These are phyloP conservation scores for Fomitopsis pinicola DNA, from an alignment of 1,284 basidiomycete species.

Conservation along the genomic window DNA sequence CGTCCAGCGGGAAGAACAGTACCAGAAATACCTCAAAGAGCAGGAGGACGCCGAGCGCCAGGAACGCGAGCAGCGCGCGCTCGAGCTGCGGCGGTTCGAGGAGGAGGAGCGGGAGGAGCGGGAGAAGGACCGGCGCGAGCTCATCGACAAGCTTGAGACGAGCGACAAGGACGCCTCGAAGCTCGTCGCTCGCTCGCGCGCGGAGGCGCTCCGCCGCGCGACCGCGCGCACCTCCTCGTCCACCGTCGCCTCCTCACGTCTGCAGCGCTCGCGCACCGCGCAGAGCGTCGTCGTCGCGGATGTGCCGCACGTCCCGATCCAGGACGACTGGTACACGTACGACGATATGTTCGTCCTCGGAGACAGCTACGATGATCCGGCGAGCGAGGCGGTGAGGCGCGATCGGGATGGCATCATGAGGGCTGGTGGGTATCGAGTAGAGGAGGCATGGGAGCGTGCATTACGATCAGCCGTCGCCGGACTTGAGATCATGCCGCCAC, in stretches of 20 bases:
- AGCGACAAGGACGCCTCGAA: constrained; percentile 65
- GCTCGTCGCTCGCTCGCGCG: constrained; percentile 67
- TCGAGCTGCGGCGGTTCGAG: constrained; percentile 63
- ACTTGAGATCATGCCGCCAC: constrained; percentile 53
- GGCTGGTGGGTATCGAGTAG: constrained; percentile 79
- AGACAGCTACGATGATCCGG: constrained; percentile 61
- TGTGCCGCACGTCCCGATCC: constrained; percentile 69
- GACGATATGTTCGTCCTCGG: constrained; percentile 60
- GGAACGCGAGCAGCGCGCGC: constrained; percentile 70
- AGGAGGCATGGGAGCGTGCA: constrained; percentile 86
- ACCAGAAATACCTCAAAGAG: constrained; percentile 63
- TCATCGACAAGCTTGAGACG: constrained; percentile 78
- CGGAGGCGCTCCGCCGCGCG: constrained; percentile 55
- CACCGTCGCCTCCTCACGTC: constrained; percentile 35
- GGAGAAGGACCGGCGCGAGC: constrained; percentile 67
- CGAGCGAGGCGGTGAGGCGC: constrained; percentile 70
- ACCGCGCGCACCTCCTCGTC: constrained; percentile 45
- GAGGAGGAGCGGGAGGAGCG: constrained; percentile 75
- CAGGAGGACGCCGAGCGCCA: constrained; percentile 70
- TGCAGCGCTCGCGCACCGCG: constrained; percentile 53
- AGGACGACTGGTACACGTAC: constrained; percentile 73
- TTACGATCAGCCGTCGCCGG: constrained; percentile 74
- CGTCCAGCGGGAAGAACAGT: constrained; percentile 71
- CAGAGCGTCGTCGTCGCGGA: constrained; percentile 63
- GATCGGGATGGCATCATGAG: constrained; percentile 79